These are phyloP conservation scores for Pichia sp. DNA, from an alignment of 1,139 yeast species.

Conservation along the genomic window DNA sequence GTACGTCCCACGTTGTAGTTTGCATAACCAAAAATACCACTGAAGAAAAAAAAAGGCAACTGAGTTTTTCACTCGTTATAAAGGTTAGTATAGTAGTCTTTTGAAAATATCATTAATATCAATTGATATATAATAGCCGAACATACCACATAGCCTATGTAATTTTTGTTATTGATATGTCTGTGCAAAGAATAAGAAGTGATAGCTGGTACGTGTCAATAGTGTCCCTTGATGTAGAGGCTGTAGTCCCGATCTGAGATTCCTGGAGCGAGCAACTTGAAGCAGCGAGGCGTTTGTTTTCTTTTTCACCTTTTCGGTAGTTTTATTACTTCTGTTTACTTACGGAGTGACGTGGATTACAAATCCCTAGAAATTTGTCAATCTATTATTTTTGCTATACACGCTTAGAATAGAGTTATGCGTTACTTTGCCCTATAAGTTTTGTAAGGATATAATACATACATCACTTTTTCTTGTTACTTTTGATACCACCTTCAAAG, in stretches of 20 bases:
- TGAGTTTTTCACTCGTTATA: not conserved
- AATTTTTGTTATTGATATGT: no score
- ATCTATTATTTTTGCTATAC: not conserved
- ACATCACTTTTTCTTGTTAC: constrained; percentile 12
- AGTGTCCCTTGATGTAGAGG: no score
- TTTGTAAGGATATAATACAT: not conserved
- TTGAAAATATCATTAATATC: not conserved
- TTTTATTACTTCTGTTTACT: not conserved
- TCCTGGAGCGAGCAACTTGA: not conserved
- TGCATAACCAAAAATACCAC: constrained; percentile 98
- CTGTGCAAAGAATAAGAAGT: no score
- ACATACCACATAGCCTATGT: not conserved
- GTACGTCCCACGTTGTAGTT: constrained; percentile 89
- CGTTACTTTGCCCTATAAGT: no score
- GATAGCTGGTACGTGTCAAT: no score
- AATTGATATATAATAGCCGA: not conserved
- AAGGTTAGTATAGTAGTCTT: not conserved
- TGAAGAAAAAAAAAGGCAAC: constrained; percentile 3
- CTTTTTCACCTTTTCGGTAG: not conserved
- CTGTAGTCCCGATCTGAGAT: no score
- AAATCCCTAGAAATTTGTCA: not conserved
- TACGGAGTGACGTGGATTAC: not conserved
- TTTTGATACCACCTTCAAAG: constrained; percentile 40
- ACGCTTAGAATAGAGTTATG: not conserved
- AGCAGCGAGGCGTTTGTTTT: not conserved